A percentile compares a stretch with the other conserved stretches of the same genome.
These are phyloP conservation scores for Rhizophagus prolifer DNA, from an alignment of 192 early-diverging fungal species.

Conservation along the genomic window DNA sequence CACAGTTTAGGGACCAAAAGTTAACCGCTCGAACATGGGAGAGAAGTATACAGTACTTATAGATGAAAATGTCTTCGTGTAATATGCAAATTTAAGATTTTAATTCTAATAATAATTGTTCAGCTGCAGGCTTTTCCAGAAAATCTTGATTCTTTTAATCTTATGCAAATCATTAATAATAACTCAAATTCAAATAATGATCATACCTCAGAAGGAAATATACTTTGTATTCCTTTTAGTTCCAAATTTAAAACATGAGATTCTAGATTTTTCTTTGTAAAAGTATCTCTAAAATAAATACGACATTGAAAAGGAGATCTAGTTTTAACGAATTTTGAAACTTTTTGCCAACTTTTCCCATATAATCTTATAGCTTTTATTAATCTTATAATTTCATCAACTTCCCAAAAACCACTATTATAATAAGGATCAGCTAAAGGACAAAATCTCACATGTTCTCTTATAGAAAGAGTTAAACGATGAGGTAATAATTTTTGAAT, in stretches of 20 bases:
- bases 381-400: not conserved
- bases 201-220: not conserved
- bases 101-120: not conserved
- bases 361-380: not conserved
- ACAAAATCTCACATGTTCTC: not conserved
- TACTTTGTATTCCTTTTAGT: not conserved
- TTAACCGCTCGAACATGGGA: too few relatives aligned
- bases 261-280: not conserved
- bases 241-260: not conserved
- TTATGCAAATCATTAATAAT: too few relatives aligned
- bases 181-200: not conserved
- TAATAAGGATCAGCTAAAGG: not conserved
- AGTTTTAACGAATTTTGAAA: not conserved
- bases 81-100: too few relatives aligned
- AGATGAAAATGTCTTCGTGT: too few relatives aligned
- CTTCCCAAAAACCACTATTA: not conserved
- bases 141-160: not conserved
- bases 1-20: too few relatives aligned
- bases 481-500: conserved; percentile 3
- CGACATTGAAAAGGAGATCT: not conserved
- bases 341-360: not conserved
- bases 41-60: too few relatives aligned
- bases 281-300: not conserved
- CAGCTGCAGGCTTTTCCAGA: not conserved
- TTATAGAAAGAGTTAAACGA: not conserved